These are phyloP conservation scores for Neopestalotiopsis sp. DNA, from an alignment of 2,329 filamentous ascomycete species.

Conservation along the genomic window DNA sequence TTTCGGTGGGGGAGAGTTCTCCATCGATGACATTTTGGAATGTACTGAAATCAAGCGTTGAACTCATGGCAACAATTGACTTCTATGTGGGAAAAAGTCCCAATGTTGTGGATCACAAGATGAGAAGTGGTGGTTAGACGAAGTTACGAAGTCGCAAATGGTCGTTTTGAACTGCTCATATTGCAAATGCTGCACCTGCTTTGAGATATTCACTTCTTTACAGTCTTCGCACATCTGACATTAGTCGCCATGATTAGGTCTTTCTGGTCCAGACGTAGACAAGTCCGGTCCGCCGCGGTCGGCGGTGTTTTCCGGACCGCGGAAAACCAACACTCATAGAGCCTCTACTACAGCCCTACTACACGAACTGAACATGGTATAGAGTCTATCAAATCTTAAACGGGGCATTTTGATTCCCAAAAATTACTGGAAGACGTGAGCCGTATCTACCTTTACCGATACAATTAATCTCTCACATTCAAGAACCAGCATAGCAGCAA, in stretches of 20 bases:
- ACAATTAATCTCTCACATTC: not conserved
- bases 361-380: not conserved
- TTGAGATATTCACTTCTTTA: not conserved
- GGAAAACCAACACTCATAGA: not conserved
- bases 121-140: not conserved
- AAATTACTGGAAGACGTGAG: not conserved
- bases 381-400: not conserved
- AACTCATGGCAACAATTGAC: not conserved
- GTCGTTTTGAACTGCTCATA: not conserved
- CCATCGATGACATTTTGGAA: slow-evolving; percentile 48
- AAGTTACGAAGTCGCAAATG: not conserved
- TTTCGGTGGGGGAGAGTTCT: slow-evolving; percentile 46
- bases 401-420: not conserved
- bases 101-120: not conserved
- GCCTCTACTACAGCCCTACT: not conserved
- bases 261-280: not conserved
- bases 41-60: not conserved
- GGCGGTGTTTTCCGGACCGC: not conserved
- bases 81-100: not conserved
- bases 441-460: not conserved
- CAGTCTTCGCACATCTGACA: not conserved
- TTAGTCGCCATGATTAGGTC: not conserved
- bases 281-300: not conserved
- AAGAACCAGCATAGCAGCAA: not conserved
- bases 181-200: not conserved